Evolutionary conservation across 495 filamentous ascomycete genomes (phyloP).

Genomic region (Cenococcum geophilum): DNA sequence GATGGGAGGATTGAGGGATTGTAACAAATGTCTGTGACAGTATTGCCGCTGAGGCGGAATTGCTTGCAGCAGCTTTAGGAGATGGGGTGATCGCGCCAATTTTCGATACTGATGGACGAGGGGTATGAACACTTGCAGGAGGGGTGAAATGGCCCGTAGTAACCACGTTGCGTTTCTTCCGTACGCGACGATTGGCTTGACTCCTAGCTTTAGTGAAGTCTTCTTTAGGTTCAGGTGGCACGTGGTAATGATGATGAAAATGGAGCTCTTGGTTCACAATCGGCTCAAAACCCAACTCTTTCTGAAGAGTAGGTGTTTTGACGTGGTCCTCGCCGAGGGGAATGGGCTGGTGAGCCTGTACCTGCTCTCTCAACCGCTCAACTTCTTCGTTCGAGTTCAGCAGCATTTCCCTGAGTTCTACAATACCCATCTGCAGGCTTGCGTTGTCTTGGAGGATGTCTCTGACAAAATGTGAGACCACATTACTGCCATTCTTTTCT

Average conservation of each 20-base stretch:
- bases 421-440: slow-evolving; percentile 80
- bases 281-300: slow-evolving; percentile 52
- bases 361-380: slow-evolving; percentile 73
- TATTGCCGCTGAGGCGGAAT: slow-evolving; percentile 49
- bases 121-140: slow-evolving; percentile 36
- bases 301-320: slow-evolving; percentile 48
- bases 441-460: slow-evolving; percentile 95
- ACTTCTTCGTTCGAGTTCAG: slow-evolving; percentile 92
- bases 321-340: slow-evolving; percentile 41
- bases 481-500: slow-evolving; percentile 50
- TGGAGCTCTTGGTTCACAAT: slow-evolving; percentile 68
- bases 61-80: neutral
- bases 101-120: slow-evolving; percentile 40
- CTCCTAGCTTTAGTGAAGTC: slow-evolving; percentile 47
- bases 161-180: slow-evolving; percentile 62
- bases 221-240: slow-evolving; percentile 45
- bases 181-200: slow-evolving; percentile 50
- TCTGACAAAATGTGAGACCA: slow-evolving; percentile 88
- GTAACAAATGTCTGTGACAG: slow-evolving; percentile 59
- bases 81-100: slow-evolving; percentile 36
- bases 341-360: slow-evolving; percentile 68
- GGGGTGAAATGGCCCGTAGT: slow-evolving; percentile 57
- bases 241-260: slow-evolving; percentile 89
- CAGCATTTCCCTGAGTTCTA: slow-evolving; percentile 86
- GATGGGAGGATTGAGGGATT: slow-evolving; percentile 49